Percentiles rank a stretch among this genome's conserved stretches.
phyloP scores from a whole-genome alignment of 2,329 filamentous ascomycete genomes.

The Stromatinia cepivora region DNA sequence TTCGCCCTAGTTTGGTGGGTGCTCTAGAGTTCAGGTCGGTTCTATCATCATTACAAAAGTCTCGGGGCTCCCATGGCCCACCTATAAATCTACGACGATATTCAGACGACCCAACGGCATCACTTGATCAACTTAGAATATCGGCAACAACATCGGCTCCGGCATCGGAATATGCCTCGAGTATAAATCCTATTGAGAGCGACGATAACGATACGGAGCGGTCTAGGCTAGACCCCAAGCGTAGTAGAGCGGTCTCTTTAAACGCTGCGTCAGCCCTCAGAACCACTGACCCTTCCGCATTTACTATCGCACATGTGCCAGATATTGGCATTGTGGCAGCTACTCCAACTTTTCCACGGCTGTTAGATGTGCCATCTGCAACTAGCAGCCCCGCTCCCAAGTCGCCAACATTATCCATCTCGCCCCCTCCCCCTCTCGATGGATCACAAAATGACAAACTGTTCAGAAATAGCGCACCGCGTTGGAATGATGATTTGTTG shows the following conservation, averaged over 20 bases:
- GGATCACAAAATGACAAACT: slow-evolving; percentile 36
- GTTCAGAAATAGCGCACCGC: slow-evolving; percentile 39
- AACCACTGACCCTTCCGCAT: slow-evolving; percentile 32
- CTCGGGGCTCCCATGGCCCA: slow-evolving; percentile 71
- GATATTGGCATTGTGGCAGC: slow-evolving; percentile 43
- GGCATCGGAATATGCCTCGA: slow-evolving; percentile 41
- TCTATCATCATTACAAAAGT: slow-evolving; percentile 80
- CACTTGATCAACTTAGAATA: slow-evolving; percentile 41
- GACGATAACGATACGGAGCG: slow-evolving; percentile 21
- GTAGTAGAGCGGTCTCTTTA: slow-evolving; percentile 39
- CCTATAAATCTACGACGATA: slow-evolving; percentile 69
- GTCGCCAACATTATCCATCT: slow-evolving; percentile 42
- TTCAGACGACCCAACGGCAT: slow-evolving; percentile 55
- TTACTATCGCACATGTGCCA: slow-evolving; percentile 36
- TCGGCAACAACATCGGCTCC: slow-evolving; percentile 48
- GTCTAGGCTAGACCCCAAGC: slow-evolving; percentile 27
- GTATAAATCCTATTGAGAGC: slow-evolving; percentile 44
- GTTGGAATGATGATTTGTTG: slow-evolving; percentile 45
- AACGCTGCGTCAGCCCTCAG: slow-evolving; percentile 33
- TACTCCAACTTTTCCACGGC: slow-evolving; percentile 44
- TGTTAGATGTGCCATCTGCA: slow-evolving; percentile 31
- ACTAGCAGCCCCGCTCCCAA: slow-evolving; percentile 40
- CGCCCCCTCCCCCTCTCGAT: slow-evolving; percentile 33
- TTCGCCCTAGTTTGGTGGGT: slow-evolving; percentile 88
- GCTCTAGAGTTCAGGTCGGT: slow-evolving; percentile 92